These are phyloP conservation scores for Hanseniaspora lachancei DNA, from an alignment of 805 yeast genomes.

Conservation along the genomic window DNA sequence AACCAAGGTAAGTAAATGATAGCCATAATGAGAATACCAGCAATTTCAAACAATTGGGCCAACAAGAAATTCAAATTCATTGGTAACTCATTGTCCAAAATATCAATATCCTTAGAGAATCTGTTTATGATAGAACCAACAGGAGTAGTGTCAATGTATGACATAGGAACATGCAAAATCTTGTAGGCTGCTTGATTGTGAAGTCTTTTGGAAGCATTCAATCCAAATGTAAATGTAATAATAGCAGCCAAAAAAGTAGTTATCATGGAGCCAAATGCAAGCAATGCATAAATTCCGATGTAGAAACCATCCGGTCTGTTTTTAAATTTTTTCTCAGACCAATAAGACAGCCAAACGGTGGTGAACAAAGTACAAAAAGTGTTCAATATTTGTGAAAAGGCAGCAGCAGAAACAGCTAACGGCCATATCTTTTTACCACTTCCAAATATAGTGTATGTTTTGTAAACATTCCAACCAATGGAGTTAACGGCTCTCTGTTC, in stretches of 20 bases:
- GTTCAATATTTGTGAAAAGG: constrained; percentile 23
- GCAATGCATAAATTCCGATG: constrained; percentile 60
- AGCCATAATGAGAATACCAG: constrained; percentile 51
- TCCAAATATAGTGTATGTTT: constrained; percentile 22
- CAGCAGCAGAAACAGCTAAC: constrained; percentile 22
- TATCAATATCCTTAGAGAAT: constrained; percentile 68
- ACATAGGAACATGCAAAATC: constrained; percentile 67
- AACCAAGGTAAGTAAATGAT: constrained; percentile 67
- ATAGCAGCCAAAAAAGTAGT: constrained; percentile 33
- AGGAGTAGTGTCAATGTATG: constrained; percentile 74
- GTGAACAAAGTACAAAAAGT: constrained; percentile 46
- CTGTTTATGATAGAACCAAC: constrained; percentile 75
- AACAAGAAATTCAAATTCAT: constrained; percentile 53
- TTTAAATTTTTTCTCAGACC: constrained; percentile 50
- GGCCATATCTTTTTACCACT: constrained; percentile 33
- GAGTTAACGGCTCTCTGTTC: constrained; percentile 32
- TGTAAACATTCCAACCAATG: constrained; percentile 27
- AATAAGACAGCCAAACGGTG: constrained; percentile 72
- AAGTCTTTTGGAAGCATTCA: constrained; percentile 43
- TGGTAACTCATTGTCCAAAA: constrained; percentile 57
- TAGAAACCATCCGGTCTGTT: constrained; percentile 41
- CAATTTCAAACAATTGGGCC: constrained; percentile 35
- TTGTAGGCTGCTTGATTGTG: constrained; percentile 48
- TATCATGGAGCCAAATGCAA: constrained; percentile 38
- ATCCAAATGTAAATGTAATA: constrained; percentile 37